These are phyloP conservation scores for Arthroderma uncinatum DNA, from an alignment of 2,329 filamentous ascomycete genomes.

Conservation along the genomic window DNA sequence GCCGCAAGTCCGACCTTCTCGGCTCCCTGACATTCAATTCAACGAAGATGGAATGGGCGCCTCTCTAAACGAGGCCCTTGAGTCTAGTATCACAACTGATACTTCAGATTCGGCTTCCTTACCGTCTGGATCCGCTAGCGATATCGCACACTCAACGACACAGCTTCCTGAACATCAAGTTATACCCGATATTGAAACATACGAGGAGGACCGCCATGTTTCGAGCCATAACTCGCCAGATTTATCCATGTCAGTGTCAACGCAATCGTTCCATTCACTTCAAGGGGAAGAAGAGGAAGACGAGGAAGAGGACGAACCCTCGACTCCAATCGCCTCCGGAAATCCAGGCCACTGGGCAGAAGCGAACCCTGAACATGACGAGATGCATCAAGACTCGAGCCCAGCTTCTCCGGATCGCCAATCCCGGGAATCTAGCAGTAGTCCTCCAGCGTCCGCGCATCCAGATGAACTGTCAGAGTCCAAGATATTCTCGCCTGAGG, in stretches of 20 bases:
- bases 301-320: background rate
- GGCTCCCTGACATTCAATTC: background rate
- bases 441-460: background rate
- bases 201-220: background rate
- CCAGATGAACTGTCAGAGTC: conserved; percentile 35
- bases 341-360: background rate
- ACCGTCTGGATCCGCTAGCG: background rate
- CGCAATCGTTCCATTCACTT: background rate
- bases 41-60: background rate
- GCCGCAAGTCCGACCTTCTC: background rate
- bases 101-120: background rate
- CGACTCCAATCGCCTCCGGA: background rate
- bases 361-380: background rate
- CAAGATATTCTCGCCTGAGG: conserved; percentile 38
- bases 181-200: background rate
- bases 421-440: background rate
- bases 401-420: background rate
- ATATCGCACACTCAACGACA: background rate
- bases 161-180: background rate
- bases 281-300: background rate
- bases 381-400: background rate
- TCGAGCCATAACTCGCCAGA: background rate
- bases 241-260: conserved; percentile 2
- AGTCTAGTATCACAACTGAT: background rate
- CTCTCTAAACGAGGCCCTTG: background rate